Percentiles rank a stretch among this genome's conserved stretches.
These are phyloP conservation scores for Rhynchosporium graminicola DNA, from an alignment of 2,329 filamentous ascomycete genomes.

Conservation along the genomic window DNA sequence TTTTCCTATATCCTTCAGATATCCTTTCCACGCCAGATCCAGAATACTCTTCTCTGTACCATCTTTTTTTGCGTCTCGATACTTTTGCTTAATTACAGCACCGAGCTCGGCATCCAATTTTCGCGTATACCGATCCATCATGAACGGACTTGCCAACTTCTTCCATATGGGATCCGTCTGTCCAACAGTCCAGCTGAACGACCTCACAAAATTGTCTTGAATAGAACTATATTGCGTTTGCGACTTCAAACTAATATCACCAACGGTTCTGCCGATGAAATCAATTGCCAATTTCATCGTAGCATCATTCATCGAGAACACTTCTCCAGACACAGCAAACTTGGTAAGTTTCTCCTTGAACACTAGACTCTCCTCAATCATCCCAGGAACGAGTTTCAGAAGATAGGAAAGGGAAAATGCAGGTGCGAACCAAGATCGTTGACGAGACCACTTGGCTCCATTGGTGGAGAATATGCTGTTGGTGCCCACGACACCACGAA, in stretches of 20 bases:
- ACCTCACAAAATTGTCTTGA: conserved; percentile 16
- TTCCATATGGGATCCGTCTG: conserved; percentile 21
- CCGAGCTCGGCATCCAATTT: conserved; percentile 23
- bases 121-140: conserved; percentile 23
- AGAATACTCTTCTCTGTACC: conserved; percentile 26
- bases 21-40: conserved; percentile 28
- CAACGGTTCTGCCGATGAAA: conserved; percentile 25
- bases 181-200: conserved; percentile 21
- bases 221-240: conserved; percentile 24
- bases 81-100: conserved; percentile 25
- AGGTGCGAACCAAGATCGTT: conserved; percentile 25
- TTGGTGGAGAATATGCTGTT: conserved; percentile 24
- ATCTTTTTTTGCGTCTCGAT: conserved; percentile 18
- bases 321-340: conserved; percentile 19
- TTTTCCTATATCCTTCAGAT: conserved; percentile 24
- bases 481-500: conserved; percentile 21
- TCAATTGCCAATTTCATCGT: conserved; percentile 26
- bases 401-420: conserved; percentile 24
- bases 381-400: conserved; percentile 20
- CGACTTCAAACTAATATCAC: conserved; percentile 22
- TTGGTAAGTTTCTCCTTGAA: conserved; percentile 28
- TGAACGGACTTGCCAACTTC: conserved; percentile 17
- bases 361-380: conserved; percentile 28
- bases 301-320: conserved; percentile 23
- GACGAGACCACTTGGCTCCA: conserved; percentile 24